Base-by-base conservation (phyloP, 129 eudicot species). In the Helichrysum umbraculigerum region DNA sequence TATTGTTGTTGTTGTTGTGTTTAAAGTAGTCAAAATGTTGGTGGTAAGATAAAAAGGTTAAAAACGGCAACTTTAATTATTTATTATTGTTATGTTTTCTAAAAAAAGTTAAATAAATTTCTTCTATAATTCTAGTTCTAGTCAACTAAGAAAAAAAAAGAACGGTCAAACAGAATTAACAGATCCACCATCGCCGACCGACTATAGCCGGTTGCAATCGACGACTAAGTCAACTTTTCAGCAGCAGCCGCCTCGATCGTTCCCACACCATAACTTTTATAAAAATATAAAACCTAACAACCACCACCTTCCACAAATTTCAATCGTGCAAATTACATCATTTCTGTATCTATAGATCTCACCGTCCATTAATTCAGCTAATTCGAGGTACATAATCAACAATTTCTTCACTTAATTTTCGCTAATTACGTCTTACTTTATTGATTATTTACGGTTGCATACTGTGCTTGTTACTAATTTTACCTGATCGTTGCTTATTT, bases 341-440 rank as follows among this genome's bases (percentile, higher is more conserved):
- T 78, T 41, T 78, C 30, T 25, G 4, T 33, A 5, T 60, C 76
- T 65, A 15, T 16, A 33, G 64, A 64, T 75, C 70, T 78, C 63
- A 3, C 39, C 33, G 1, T 77, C 34, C 63, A 29, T 21, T 60
- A 25, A 22, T 39, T 28, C 74, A 35, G 12, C 44, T 51, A 16
- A 9, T 73, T 79, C 52, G 9, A 79, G 83, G 79, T 79, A 72
- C 66, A 47, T 57, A 54, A 72, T 58, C 33, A 25, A 12, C 65
- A 52, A 12, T 16, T 44, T 29, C 10, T 68, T 34, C 3, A 28
- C 60, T 29, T 19, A 70, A 16, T 60, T 61, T 41, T 51, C n/a
- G n/a, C n/a, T n/a, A n/a, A n/a, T n/a, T n/a, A n/a, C n/a, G 51
- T 25, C 12, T 41, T 20, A 10, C 9, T 59, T n/a, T 77, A 72